Percentiles rank a stretch among this genome's conserved stretches.
Evolutionary conservation across 1,284 basidiomycete genomes (phyloP).

Genomic region (Cystobasidium slooffiae): DNA sequence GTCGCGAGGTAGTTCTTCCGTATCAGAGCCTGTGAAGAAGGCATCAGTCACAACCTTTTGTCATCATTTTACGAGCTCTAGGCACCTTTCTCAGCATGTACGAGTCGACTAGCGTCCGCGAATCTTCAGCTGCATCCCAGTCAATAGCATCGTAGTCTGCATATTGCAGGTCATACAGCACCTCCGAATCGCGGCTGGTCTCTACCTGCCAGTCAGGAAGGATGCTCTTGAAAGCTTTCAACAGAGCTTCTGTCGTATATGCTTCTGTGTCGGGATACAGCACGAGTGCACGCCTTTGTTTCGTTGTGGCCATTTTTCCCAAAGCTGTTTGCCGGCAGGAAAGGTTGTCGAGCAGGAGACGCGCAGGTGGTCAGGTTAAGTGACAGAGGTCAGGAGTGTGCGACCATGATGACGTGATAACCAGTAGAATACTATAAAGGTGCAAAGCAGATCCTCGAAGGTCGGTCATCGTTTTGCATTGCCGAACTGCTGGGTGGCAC

Average conservation of each 20-base stretch:
- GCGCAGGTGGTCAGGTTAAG: not conserved
- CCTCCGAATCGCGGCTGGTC: not conserved
- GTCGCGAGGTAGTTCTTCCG: conserved; percentile 90
- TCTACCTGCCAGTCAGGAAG: conserved; percentile 40
- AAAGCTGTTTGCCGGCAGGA: not conserved
- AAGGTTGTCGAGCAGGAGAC: not conserved
- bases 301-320: not conserved
- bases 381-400: not conserved
- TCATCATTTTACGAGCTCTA: too few relatives aligned
- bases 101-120: conserved; percentile 45
- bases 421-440: not conserved
- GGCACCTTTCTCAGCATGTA: conserved; percentile 50
- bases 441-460: not conserved
- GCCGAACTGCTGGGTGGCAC: too few relatives aligned
- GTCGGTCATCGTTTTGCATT: too few relatives aligned
- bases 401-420: not conserved
- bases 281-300: conserved; percentile 27
- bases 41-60: too few relatives aligned
- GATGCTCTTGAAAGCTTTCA: conserved; percentile 32
- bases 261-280: conserved; percentile 24
- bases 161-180: conserved; percentile 47
- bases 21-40: conserved; percentile 66
- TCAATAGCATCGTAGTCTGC: conserved; percentile 52
- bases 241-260: conserved; percentile 21
- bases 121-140: conserved; percentile 47